These are phyloP conservation scores for Umbelopsis vinacea DNA, from an alignment of 192 early-diverging fungal species.

Conservation along the genomic window DNA sequence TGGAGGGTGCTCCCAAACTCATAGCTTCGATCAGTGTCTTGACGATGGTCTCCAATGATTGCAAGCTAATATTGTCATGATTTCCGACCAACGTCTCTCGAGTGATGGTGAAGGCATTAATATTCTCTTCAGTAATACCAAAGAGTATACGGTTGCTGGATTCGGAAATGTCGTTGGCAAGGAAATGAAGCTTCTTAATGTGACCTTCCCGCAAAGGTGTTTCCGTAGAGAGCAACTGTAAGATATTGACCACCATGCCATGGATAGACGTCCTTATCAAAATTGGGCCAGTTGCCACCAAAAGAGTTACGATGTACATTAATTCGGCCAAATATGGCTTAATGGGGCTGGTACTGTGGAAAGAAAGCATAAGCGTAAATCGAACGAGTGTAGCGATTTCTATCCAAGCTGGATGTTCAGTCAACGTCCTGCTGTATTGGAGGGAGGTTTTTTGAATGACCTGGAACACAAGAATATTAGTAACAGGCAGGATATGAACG, in stretches of 20 bases:
- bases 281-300: constrained; percentile 81
- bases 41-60: constrained; percentile 56
- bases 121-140: constrained; percentile 66
- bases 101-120: constrained; percentile 66
- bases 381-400: constrained; percentile 86
- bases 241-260: constrained; percentile 85
- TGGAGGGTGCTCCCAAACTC: constrained; percentile 58
- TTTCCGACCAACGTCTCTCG: constrained; percentile 51
- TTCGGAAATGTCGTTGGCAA: constrained; percentile 80
- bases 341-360: constrained; percentile 69
- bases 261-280: constrained; percentile 84
- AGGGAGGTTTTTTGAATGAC: constrained; percentile 71
- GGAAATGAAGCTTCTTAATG: constrained; percentile 50
- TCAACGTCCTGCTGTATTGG: constrained; percentile 64
- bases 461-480: constrained; percentile 42
- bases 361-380: constrained; percentile 84
- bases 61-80: constrained; percentile 44
- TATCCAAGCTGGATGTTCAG: constrained; percentile 81
- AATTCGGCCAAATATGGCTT: constrained; percentile 81
- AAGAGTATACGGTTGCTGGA: constrained; percentile 75
- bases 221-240: constrained; percentile 75
- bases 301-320: constrained; percentile 78
- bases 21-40: constrained; percentile 68
- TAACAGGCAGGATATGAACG: constrained; percentile 36
- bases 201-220: constrained; percentile 53